These are phyloP conservation scores for Closterium sp. DNA, from an alignment of 139 green algal species.

Conservation along the genomic window DNA sequence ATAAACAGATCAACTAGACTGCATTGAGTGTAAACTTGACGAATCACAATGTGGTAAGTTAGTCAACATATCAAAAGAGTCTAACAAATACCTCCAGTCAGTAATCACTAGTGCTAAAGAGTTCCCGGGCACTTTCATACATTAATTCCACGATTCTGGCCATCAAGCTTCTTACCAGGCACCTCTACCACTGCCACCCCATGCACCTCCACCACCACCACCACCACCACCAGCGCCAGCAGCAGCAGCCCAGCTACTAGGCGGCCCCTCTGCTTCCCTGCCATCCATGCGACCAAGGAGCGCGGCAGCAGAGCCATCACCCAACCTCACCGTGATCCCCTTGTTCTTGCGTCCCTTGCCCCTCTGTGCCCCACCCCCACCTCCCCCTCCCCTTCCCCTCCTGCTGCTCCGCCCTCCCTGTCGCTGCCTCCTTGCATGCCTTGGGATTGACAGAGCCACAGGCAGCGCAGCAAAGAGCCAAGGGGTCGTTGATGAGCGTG, in stretches of 20 bases:
- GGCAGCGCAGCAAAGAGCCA: background rate
- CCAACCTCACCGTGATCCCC: slow-evolving; percentile 1
- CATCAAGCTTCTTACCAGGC: background rate
- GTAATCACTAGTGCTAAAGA: background rate
- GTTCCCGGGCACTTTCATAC: background rate
- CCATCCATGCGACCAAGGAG: background rate
- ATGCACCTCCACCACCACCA: background rate
- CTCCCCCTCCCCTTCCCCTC: too few species aligned
- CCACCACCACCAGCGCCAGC: too few species aligned
- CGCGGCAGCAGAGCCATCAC: slow-evolving; percentile 1
- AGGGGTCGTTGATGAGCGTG: slow-evolving; percentile 18
- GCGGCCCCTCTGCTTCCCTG: background rate
- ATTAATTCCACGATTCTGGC: too few species aligned
- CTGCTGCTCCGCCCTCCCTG: background rate
- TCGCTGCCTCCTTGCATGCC: background rate
- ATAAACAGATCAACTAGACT: too few species aligned
- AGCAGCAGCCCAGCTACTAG: background rate
- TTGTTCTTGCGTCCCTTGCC: slow-evolving; percentile 7
- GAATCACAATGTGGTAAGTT: too few species aligned
- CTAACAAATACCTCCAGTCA: background rate
- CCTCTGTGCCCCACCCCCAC: background rate
- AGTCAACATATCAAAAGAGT: too few species aligned
- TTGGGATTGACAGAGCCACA: slow-evolving; percentile 7
- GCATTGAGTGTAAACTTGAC: too few species aligned
- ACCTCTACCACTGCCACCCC: background rate